Evolutionary conservation across 495 filamentous ascomycete species (phyloP), one percentile per base, ranked within the genome.

Genomic region (Penicillium pancosmium): DNA sequence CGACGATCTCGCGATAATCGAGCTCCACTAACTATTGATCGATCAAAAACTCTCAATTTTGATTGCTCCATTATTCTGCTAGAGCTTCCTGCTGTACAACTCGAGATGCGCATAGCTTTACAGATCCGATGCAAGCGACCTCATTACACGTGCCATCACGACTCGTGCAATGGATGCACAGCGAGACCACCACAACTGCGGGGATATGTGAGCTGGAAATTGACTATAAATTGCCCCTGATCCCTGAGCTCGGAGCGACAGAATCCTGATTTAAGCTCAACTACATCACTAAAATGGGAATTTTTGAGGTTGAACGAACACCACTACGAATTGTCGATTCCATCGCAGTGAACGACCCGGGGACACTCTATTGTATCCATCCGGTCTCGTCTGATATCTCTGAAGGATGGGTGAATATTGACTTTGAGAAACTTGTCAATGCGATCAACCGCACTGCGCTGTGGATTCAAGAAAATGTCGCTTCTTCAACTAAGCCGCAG

Each of bases 381-480:
- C 79, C 82, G 13, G 63, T 67, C 3, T 75, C 74, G 0, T 62
- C 69, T 5, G 57, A 81, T 40, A 67, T 78, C 3, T 66, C 69
- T n/a, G 74, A 85, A 49, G 84, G 83, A 4, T 86, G 82, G 73
- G 72, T 68, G 23, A n/a, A 66, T 9, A 61, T 88, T 41, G 80
- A 74, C 11, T 81, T 81, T 59, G 57, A 60, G n/a, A 63, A 77
- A 5, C 72, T 84, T 15, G 77, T 80, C 34, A 75, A 78, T 54
- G 82, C 81, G 18, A 65, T 86, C 48, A 82, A 88, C 60, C 70
- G 68, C 6, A 63, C 74, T 18, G 78, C 82, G 11, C 80, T 76
- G 59, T 80, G 78, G 73, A 68, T 86, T 38, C 61, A 78, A 27
- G 44, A 65, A 7, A 64, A 60, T 1, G 64, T 78, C 5, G 76